Evolutionary conservation across 306 rosid genomes (phyloP).

Genomic region (Luffa aegyptiaca): DNA sequence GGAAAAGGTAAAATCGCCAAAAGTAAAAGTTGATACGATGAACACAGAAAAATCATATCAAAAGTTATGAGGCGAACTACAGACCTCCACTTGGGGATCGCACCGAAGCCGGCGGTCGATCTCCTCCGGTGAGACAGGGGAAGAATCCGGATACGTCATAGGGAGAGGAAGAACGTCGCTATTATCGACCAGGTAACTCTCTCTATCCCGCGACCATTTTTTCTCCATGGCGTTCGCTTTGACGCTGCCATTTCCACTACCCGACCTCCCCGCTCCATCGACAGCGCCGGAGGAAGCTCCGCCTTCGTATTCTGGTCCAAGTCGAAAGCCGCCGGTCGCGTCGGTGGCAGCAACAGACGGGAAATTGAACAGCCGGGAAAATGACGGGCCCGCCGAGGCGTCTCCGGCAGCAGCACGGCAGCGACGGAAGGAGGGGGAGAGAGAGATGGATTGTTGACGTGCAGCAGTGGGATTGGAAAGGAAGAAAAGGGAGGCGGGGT

Average conservation of each 20-base stretch:
- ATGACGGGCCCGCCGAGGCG: slow-evolving; percentile 21
- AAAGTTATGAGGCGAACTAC: neutral
- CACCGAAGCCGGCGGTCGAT: slow-evolving; percentile 73
- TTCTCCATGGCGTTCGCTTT: slow-evolving; percentile 63
- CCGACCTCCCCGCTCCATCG: slow-evolving; percentile 24
- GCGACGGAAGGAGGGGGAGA: slow-evolving; percentile 18
- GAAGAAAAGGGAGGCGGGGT: slow-evolving; percentile 22
- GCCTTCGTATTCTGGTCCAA: slow-evolving; percentile 33
- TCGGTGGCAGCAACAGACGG: slow-evolving; percentile 28
- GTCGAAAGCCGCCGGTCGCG: slow-evolving; percentile 29
- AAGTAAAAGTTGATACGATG: neutral
- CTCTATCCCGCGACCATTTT: slow-evolving; percentile 65
- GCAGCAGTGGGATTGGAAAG: slow-evolving; percentile 3
- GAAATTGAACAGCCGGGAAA: slow-evolving; percentile 41
- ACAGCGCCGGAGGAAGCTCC: slow-evolving; percentile 8
- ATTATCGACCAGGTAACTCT: slow-evolving; percentile 62
- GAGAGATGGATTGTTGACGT: neutral
- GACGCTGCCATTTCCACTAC: slow-evolving; percentile 23
- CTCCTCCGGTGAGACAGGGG: slow-evolving; percentile 60
- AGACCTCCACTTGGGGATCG: slow-evolving; percentile 57
- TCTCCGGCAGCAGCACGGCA: slow-evolving; percentile 49
- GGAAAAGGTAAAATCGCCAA: neutral
- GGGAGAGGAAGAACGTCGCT: slow-evolving; percentile 79
- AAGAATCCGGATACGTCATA: slow-evolving; percentile 68
- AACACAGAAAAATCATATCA: neutral